Base-by-base conservation (phyloP, 192 early-diverging fungal species). In the Dissophora ornata region DNA sequence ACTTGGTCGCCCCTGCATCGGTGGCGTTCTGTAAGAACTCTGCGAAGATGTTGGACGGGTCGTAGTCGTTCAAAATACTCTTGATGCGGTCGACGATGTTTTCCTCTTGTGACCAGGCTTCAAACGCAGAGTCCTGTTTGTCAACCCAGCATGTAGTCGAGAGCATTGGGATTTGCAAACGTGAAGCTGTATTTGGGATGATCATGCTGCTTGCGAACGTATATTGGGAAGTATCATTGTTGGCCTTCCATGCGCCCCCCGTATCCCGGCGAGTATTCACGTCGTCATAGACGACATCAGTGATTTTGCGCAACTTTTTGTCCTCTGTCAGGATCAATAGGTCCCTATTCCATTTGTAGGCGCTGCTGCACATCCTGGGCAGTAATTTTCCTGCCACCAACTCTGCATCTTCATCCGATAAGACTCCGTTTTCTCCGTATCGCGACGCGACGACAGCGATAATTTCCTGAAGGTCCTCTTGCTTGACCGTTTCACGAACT, bases 11-110 rank as follows among this genome's bases (percentile, higher is more conserved):
- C 3, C 57, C 48, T 4, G 80, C 80, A 54, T 82, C 79, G 13
- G 81, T 73, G 0, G 81, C 81, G 22, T 83, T 83, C 51, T 83
- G 79, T 1, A 79, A 22, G 19, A 71, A 71, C 54, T 81, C 80
- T 5, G 46, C 34, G 30, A 81, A 71, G 13, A 81, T 58, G 28
- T 36, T 62, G 1, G 50, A 34, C 0, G 63, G 62, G 7, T 62
- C 56, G 45, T 81, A 81, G 36, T 81, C 80, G 38, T 69, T 67
- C 4, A 81, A 47, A 15, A 79, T 40, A 22, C 29, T 62, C 12
- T 36, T 56, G 53, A 80, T 67, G 16, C 73, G 74, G 34, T 63
- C 57, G 0, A 67, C 48, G 25, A 73, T 58, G 5, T 57, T 25
- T 22, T 69, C 63, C 16, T 64, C 26, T 28, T 67, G 75, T 2